phyloP scores from a whole-genome alignment of 768 basidiomycete species.

The Coprinopsis cinerea region DNA sequence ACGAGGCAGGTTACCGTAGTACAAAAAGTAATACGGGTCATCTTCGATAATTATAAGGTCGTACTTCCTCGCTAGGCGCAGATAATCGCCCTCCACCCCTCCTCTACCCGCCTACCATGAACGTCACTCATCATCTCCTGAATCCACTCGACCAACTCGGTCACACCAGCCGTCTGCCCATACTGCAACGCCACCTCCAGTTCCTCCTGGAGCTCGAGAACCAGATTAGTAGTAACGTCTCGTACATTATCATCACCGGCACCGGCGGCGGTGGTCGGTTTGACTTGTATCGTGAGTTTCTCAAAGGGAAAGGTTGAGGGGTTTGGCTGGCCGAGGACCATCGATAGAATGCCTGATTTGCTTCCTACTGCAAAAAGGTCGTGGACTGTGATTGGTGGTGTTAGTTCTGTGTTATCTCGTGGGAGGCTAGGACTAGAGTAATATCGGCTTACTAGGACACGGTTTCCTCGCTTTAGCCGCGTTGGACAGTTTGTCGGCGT shows the following conservation, averaged over 20 bases:
- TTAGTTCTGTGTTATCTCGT: background rate
- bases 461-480: too few species aligned
- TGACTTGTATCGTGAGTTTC: conserved; percentile 48
- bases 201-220: too few species aligned
- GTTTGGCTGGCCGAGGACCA: conserved; percentile 79
- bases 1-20: conserved; percentile 57
- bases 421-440: background rate
- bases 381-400: conserved; percentile 44
- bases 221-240: too few species aligned
- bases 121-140: background rate
- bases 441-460: conserved; percentile 37
- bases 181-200: conserved; percentile 61
- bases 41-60: conserved; percentile 82
- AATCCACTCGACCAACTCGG: conserved; percentile 33
- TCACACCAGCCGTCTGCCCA: conserved; percentile 52
- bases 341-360: conserved; percentile 55
- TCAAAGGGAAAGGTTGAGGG: conserved; percentile 72
- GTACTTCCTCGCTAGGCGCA: conserved; percentile 64
- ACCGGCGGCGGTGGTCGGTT: conserved; percentile 19
- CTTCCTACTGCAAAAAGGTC: conserved; percentile 59
- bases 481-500: too few species aligned
- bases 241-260: conserved; percentile 36
- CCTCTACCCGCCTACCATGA: conserved; percentile 12
- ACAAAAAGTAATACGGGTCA: conserved; percentile 72
- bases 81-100: conserved; percentile 62